These are phyloP conservation scores for Polygonum maritimum DNA, from an alignment of 148 eudicot genomes.

Conservation along the genomic window DNA sequence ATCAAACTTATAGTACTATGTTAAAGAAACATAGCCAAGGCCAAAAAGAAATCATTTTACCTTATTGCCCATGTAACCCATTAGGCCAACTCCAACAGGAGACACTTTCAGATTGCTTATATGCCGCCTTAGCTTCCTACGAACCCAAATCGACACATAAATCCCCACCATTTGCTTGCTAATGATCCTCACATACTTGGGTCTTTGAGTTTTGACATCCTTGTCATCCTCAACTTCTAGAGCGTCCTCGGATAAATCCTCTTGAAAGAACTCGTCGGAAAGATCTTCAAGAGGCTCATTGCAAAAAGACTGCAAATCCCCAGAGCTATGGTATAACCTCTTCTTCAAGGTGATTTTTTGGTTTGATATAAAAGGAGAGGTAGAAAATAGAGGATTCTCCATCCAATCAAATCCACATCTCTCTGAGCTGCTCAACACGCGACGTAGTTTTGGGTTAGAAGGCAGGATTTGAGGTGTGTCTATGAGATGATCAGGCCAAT, in stretches of 20 bases:
- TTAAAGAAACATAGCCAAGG: not conserved
- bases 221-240: not conserved
- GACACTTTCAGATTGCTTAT: constrained; percentile 69
- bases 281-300: constrained; percentile 26
- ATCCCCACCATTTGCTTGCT: constrained; percentile 99
- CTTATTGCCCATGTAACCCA: constrained; percentile 99
- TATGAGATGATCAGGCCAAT: constrained; percentile 52
- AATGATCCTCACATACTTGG: constrained; percentile 63
- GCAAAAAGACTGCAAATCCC: constrained; percentile 30
- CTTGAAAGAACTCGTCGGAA: constrained; percentile 14
- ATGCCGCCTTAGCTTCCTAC: constrained; percentile 64
- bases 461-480: constrained; percentile 36
- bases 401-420: constrained; percentile 37
- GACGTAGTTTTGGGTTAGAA: constrained; percentile 36
- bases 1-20: not conserved
- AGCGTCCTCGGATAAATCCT: not conserved
- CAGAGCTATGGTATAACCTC: constrained; percentile 22
- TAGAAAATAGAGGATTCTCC: constrained; percentile 23
- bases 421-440: constrained; percentile 53
- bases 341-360: not conserved
- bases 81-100: constrained; percentile 87
- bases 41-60: constrained; percentile 21
- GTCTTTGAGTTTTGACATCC: constrained; percentile 13
- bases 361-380: constrained; percentile 19
- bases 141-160: constrained; percentile 80